Evolutionary conservation across 805 yeast species (phyloP), one percentile per base, ranked within the genome.

Genomic region (Brettanomyces bruxellensis): DNA sequence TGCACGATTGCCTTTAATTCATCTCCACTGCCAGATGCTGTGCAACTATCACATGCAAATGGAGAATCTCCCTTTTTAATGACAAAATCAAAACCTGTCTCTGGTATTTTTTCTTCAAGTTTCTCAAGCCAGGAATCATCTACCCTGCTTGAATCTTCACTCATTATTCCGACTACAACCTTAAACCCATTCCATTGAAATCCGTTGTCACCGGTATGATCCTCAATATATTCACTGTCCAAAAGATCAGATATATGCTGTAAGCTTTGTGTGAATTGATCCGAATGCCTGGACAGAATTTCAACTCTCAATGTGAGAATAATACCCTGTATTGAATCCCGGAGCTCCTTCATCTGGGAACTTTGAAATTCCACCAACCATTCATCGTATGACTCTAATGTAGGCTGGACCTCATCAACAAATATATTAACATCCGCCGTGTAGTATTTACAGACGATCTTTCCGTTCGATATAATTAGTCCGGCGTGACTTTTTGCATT

Each of bases 311-410:
- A 35, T 1, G 76, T 69, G 48, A 73, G 59, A 3, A 76, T 58
- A 9, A 75, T 28, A 1, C 81, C 81, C 39, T 70, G 73, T 3
- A 76, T 38, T 1, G 56, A 71, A 22, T 70, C 75, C 25, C 81
- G 57, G 34, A 76, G 54, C 45, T 74, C 80, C 24, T 48, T 53
- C 47, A 58, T 63, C 36, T 73, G 78, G 0, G 53, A 61, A 1
- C 59, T 45, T 8, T 39, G 12, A 47, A 76, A 69, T 48, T 76
- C 79, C 0, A 51, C 42, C 36, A 48, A 47, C 77, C 80, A 75
- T 3, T 53, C 45, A 5, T 25, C 25, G 35, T 46, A 45, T 5
- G 35, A 44, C 25, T 38, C 35, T 7, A 34, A 22, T 4, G 69
- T 70, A 45, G 67, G 59, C 3, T 53, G 51, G 34, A 55, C 49